A percentile compares a stretch with the other conserved stretches of the same genome.
These are phyloP conservation scores for Saccharum spontaneum DNA, from an alignment of 176 grass and related monocot species.

Conservation along the genomic window DNA sequence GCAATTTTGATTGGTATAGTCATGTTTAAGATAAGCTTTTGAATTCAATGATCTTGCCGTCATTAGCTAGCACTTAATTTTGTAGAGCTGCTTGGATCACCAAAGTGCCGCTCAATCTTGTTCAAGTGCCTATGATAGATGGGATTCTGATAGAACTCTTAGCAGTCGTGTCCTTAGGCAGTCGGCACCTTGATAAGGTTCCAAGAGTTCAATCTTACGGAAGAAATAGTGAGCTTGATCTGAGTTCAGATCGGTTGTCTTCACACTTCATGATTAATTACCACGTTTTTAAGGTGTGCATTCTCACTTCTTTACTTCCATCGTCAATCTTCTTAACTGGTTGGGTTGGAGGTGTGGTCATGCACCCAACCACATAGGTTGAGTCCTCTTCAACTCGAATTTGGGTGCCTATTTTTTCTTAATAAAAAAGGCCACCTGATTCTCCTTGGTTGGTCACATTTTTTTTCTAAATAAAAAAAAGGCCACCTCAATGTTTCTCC, in stretches of 20 bases:
- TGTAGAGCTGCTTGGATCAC: background rate
- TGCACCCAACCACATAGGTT: background rate
- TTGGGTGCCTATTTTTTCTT: background rate
- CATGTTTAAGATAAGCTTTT: background rate
- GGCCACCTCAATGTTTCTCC: background rate
- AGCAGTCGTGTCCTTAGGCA: background rate
- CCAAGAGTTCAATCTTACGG: background rate
- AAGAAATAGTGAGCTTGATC: constrained; percentile 5
- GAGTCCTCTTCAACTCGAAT: background rate
- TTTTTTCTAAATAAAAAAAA: background rate
- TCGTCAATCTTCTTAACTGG: background rate
- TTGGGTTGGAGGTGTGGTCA: background rate
- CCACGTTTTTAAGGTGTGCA: background rate
- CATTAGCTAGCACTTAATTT: background rate
- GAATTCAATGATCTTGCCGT: background rate
- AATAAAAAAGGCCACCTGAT: background rate
- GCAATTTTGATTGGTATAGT: background rate
- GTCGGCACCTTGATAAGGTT: background rate
- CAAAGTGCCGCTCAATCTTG: background rate
- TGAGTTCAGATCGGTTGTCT: constrained; percentile 15
- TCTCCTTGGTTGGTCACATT: background rate
- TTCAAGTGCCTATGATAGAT: background rate
- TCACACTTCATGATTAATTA: background rate
- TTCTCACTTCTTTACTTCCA: background rate
- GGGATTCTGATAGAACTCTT: background rate